Conservation (phyloP, 148 eudicot species). For the Rhododendron williamsianum region DNA sequence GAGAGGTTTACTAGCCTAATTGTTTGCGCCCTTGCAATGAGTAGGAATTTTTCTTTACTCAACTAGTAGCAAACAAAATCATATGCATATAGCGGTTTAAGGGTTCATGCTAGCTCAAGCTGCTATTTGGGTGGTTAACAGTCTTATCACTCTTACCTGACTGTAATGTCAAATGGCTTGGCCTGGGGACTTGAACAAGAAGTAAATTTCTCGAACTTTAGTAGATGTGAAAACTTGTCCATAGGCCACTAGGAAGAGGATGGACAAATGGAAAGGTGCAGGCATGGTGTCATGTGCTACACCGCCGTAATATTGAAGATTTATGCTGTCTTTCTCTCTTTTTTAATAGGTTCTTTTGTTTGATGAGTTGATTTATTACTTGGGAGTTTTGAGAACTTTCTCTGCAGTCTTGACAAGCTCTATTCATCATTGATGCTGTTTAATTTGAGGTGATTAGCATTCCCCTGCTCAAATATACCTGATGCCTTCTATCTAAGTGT, state of each 20-base stretch:
- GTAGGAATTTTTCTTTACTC: not conserved
- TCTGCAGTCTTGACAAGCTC: not conserved
- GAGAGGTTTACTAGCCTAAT: not conserved
- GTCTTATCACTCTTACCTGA: not conserved
- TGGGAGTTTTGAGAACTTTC: not conserved
- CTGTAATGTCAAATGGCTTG: not conserved
- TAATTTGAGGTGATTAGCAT: not conserved
- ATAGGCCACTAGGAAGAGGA: not conserved
- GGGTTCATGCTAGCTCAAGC: not conserved
- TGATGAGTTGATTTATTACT: not conserved
- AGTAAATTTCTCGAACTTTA: not conserved
- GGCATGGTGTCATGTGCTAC: not conserved
- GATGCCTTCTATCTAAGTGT: not conserved
- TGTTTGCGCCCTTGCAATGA: not conserved
- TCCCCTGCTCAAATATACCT: not conserved
- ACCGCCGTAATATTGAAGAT: not conserved
- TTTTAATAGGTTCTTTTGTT: not conserved
- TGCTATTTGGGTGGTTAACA: not conserved
- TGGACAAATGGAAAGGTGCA: conserved; percentile 1
- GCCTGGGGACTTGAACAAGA: not conserved
- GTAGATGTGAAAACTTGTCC: not conserved
- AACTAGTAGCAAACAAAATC: not conserved
- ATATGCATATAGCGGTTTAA: too few species aligned
- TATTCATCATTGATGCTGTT: not conserved
- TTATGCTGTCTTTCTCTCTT: not conserved